Base-by-base conservation (phyloP, 2,329 filamentous ascomycete species). In the Didymella pomorum region DNA sequence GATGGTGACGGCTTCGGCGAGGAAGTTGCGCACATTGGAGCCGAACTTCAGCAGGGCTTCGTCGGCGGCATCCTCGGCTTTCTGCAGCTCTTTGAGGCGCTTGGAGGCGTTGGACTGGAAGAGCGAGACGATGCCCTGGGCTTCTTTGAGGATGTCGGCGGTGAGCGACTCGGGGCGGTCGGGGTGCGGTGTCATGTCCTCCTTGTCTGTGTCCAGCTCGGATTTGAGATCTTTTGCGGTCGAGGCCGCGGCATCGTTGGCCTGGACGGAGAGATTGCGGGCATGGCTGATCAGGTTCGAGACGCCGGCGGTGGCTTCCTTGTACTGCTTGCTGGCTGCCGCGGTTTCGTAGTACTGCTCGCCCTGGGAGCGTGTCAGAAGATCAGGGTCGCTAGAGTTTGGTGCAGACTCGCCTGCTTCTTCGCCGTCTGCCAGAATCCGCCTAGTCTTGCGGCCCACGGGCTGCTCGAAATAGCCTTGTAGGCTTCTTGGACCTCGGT, bases 401-500 rank as follows among this genome's bases (percentile, higher is more conserved):
- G 18, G 12, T 21, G 20, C 18, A 12, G 2, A 70, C 81, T 63
- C 79, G 91, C 89, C 87, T 97, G 93, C 79, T 97, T 97, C 74
- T 93, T 91, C n/a, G 97, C 93, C 70, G 85, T 94, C 45, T 91
- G 91, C 73, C 96, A 89, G 75, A 97, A 91, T 7, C 93, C 94
- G 33, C 95, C 94, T 29, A 99, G 87, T 68, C 86, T 88, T 21
- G 90, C 87, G 43, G 94, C 95, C 95, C 95, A 99, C 11, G 92
- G 91, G 70, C 92, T 97, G 65, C 88, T 87, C 3, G 92, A 94
- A 73, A 99, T 91, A 23, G 93, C 93, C 73, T 92, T 93, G 83
- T 98, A 97, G 7, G 94, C 95, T 78, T 97, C 92, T 79, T 97
- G 92, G 63, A 99, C 85, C 72, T 99, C 95, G 67, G 87, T 85